A percentile compares a stretch with the other conserved stretches of the same genome.
These are phyloP conservation scores for Edaphochlamys debaryana DNA, from an alignment of 139 green algal genomes.

Conservation along the genomic window DNA sequence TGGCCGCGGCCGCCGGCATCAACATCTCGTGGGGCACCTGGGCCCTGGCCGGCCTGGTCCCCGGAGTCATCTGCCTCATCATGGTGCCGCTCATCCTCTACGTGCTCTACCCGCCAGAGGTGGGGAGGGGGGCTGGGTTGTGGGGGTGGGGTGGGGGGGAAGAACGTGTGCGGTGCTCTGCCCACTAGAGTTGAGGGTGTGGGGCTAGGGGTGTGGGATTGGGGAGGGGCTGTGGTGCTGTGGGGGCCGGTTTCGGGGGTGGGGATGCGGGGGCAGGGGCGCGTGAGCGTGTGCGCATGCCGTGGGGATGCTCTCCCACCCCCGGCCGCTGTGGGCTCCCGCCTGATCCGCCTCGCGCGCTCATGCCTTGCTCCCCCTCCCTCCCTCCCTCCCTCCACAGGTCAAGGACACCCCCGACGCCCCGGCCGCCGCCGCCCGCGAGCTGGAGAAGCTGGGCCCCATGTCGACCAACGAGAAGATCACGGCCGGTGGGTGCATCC, in stretches of 20 bases:
- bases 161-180: too few species aligned
- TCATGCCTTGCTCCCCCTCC: background rate
- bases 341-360: too few species aligned
- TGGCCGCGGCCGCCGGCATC: constrained; percentile 86
- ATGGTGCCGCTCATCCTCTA: constrained; percentile 94
- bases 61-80: constrained; percentile 73
- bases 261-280: too few species aligned
- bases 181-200: too few species aligned
- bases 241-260: too few species aligned
- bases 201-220: too few species aligned
- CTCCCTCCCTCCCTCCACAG: constrained; percentile 8
- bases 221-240: too few species aligned
- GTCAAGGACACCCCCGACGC: constrained; percentile 96
- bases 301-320: too few species aligned
- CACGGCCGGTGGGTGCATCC: constrained; percentile 64
- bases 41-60: constrained; percentile 92
- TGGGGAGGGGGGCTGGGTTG: constrained; percentile 44
- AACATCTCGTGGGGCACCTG: constrained; percentile 96
- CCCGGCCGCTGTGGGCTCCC: too few species aligned
- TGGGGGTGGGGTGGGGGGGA: too few species aligned
- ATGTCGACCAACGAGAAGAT: constrained; percentile 97
- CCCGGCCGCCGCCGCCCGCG: constrained; percentile 84
- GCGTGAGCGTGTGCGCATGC: too few species aligned
- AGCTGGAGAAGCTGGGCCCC: constrained; percentile 95
- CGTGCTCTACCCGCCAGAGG: constrained; percentile 93